Base-by-base conservation (phyloP, 345 rosid species). In the Orychophragmus violaceus region DNA sequence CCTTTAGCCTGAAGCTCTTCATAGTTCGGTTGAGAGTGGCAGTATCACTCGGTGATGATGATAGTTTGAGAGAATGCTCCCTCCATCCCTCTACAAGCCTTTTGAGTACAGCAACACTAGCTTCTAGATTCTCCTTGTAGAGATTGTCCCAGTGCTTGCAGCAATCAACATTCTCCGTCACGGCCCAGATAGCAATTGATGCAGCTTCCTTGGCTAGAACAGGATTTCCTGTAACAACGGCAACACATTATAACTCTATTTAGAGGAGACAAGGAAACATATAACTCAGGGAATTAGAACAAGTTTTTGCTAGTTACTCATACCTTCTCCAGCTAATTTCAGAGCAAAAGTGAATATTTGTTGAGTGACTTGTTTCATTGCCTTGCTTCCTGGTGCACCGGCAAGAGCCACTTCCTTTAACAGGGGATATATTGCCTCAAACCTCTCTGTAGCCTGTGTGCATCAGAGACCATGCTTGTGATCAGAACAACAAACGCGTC, bases 361-460 rank as follows among this genome's bases (percentile, higher is more conserved):
- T 41, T 41, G 46, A 5, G 46, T 41, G 19, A 41, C 46, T 41
- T 84, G 87, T 69, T 81, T 83, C 91, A 88, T 86, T 52, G 88
- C 84, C 71, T 84, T 88, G 83, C 90, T 86, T 66, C 89, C 49
- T 28, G 84, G 25, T 49, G 46, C 10, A 41, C 46, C 46, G 8
- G 88, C 84, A 72, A 88, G 83, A 72, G 90, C 85, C 62, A 88
- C 88, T 66, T 84, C 89, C 67, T 83, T 86, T 13, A 88, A 60
- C 25, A 76, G 64, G 10, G 87, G 91, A 64, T 83, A 86, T 18
- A 85, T 64, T 11, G 82, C 84, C 66, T 80, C 88, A 62, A 88
- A 82, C 78, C 96, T 82, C 81, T 86, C 90, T 48, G 90, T 88
- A 49, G 92, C 92, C 96, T 89, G 78, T 62, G 66, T 22, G 35